These are phyloP conservation scores for Plectranthus barbatus DNA, from an alignment of 257 asterid species.

Conservation along the genomic window DNA sequence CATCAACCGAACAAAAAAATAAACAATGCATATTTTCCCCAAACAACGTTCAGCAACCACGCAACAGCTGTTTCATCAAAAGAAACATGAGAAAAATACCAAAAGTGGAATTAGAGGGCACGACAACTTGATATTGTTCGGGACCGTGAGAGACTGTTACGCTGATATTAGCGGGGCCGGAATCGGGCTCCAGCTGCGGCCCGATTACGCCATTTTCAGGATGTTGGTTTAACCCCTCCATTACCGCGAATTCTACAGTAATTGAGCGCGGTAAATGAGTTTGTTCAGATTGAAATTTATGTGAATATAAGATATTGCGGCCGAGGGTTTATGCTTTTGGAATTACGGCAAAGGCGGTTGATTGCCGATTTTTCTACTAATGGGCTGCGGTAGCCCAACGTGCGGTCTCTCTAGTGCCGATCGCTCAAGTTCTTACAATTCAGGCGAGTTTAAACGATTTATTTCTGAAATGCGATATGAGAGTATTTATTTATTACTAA, in stretches of 20 bases:
- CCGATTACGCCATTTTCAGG: slow-evolving; percentile 12
- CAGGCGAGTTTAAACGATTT: no score
- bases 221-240: slow-evolving; percentile 18
- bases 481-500: no score
- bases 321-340: slow-evolving; percentile 1
- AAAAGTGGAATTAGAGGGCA: slow-evolving; percentile 31
- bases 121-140: slow-evolving; percentile 24
- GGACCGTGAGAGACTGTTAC: slow-evolving; percentile 29
- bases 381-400: slow-evolving; percentile 13
- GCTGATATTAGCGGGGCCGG: slow-evolving; percentile 6
- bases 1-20: neutral
- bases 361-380: no score
- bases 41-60: neutral
- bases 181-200: slow-evolving; percentile 14
- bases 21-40: neutral
- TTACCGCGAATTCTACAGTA: neutral
- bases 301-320: neutral
- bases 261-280: neutral
- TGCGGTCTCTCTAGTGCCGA: no score
- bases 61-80: neutral
- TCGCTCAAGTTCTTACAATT: no score
- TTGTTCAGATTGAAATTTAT: neutral
- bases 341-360: neutral
- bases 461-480: no score
- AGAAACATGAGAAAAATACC: slow-evolving; percentile 13